A percentile compares a stretch with the other conserved stretches of the same genome.
Conservation (phyloP, 441 rosid species). For the Manihot esculenta region DNA sequence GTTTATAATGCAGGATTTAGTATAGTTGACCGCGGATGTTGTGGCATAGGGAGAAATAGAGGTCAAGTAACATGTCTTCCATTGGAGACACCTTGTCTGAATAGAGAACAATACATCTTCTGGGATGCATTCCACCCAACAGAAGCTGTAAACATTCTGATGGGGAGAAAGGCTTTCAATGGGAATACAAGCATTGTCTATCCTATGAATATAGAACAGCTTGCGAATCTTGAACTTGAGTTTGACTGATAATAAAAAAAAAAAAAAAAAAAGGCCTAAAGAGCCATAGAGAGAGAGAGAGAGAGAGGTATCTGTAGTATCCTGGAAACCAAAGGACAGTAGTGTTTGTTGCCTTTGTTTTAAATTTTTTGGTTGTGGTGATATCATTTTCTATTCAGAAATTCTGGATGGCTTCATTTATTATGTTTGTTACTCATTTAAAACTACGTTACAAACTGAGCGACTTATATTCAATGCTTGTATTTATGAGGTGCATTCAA, state of each 20-base stretch:
- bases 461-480: too few relatives aligned
- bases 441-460: too few relatives aligned
- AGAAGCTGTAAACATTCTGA: slow-evolving; percentile 73
- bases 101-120: slow-evolving; percentile 67
- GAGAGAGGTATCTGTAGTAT: too few relatives aligned
- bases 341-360: too few relatives aligned
- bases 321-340: too few relatives aligned
- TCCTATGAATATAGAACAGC: slow-evolving; percentile 78
- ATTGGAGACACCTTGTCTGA: slow-evolving; percentile 73
- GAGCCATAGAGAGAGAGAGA: not conserved
- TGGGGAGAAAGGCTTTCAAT: slow-evolving; percentile 66
- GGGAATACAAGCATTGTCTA: slow-evolving; percentile 56
- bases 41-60: slow-evolving; percentile 83
- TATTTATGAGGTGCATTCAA: too few relatives aligned
- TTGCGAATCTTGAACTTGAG: slow-evolving; percentile 40
- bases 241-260: not conserved
- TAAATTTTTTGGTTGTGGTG: too few relatives aligned
- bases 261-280: not conserved
- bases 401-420: too few relatives aligned
- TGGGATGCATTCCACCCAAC: slow-evolving; percentile 99
- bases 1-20: slow-evolving; percentile 50
- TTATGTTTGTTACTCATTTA: too few relatives aligned
- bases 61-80: slow-evolving; percentile 96
- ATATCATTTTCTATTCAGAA: too few relatives aligned
- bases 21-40: slow-evolving; percentile 73